A percentile compares a stretch with the other conserved stretches of the same genome.
These are phyloP conservation scores for Gloeostereum incarnatum DNA, from an alignment of 768 basidiomycete genomes.

Conservation along the genomic window DNA sequence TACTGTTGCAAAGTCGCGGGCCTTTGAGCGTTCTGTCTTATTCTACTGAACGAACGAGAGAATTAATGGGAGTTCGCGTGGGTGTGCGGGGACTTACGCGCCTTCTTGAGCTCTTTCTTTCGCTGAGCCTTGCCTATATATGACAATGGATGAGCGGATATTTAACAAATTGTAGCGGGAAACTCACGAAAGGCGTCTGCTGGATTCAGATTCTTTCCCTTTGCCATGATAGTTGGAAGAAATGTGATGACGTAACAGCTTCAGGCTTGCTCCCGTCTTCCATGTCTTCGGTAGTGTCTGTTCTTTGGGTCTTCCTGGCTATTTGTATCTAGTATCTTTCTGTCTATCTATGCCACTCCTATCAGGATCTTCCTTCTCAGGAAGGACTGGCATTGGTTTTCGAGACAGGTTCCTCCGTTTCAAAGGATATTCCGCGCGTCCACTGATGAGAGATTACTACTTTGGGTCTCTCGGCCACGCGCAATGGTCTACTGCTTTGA, in stretches of 20 bases:
- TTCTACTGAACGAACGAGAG: conserved; percentile 56
- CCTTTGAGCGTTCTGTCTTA: conserved; percentile 74
- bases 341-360: too few species aligned
- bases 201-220: conserved; percentile 82
- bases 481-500: too few species aligned
- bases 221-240: conserved; percentile 47
- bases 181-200: conserved; percentile 87
- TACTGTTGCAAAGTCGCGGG: conserved; percentile 81
- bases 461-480: too few species aligned
- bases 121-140: conserved; percentile 77
- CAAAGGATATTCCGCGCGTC: too few species aligned
- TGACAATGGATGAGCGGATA: conserved; percentile 1
- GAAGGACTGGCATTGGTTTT: too few species aligned
- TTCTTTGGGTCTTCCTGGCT: too few species aligned
- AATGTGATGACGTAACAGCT: conserved; percentile 5
- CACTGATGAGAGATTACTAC: too few species aligned
- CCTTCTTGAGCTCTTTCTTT: conserved; percentile 96
- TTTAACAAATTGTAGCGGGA: background rate
- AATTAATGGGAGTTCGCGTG: conserved; percentile 5
- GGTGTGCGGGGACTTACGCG: conserved; percentile 20
- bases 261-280: conserved; percentile 28
- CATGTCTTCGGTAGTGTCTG: too few species aligned
- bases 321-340: background rate
- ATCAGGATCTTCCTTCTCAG: too few species aligned
- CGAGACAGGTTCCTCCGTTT: too few species aligned